Evolutionary conservation across 495 filamentous ascomycete genomes (phyloP), one percentile per base, ranked within the genome.

Genomic region (Platismatia glauca): DNA sequence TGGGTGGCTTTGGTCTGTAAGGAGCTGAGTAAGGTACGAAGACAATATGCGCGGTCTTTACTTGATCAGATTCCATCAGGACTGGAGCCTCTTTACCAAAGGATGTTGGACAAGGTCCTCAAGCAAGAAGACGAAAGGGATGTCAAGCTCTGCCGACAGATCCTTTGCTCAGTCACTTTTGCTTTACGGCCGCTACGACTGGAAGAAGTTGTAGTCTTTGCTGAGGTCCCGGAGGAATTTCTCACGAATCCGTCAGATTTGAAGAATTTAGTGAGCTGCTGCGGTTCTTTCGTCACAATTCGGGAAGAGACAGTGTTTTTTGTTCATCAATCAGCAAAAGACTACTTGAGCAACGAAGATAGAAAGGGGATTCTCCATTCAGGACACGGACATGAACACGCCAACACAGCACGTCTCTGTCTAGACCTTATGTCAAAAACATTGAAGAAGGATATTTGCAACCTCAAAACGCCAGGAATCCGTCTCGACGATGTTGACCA

Each of bases 11-110:
- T 50, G 24, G 46, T 50, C 16, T 50, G 46, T 9, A 12, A 50
- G 24, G 46, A 50, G 24, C 24, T 50, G 24, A 50, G 46, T 24
- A 31, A 29, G 0, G 46, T 50, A 29, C 46, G 44, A n/a, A n/a
- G n/a, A n/a, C n/a, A n/a, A n/a, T n/a, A n/a, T n/a, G n/a, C n/a
- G 11, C 34, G 27, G 27, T 35, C 41, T 12, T 33, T 9, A 46
- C 59, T 29, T 44, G 46, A 55, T 13, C 20, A n/a, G 33, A 35
- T 24, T n/a, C 38, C 52, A 20, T 4, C 33, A 55, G 31, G 27
- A 61, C 18, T 50, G 15, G 11, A 20, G 13, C 59, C 52, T 61
- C 41, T 50, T 9, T 55, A 33, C 46, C 33, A 50, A 61, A 55
- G 43, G 31, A 35, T 27, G 27, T n/a, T 34, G 29, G 20, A 61